Evolutionary conservation across 768 basidiomycete species (phyloP), one percentile per base, ranked within the genome.

Genomic region (Tylopilus sp.): DNA sequence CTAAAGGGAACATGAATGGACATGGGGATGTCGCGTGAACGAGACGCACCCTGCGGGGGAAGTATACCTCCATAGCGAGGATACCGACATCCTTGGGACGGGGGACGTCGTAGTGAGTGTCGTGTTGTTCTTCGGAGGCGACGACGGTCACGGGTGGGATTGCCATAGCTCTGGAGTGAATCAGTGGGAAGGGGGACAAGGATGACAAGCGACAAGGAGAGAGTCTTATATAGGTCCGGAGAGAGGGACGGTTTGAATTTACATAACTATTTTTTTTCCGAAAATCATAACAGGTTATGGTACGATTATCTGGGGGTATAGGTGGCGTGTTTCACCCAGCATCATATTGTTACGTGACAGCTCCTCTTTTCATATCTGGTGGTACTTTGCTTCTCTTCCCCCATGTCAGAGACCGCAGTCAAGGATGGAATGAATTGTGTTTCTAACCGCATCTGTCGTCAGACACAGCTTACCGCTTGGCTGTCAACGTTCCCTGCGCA

Each of bases 81-180:
- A 98, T 84, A 66, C 95, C 95, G 60, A 97, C 94, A 72, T 97
- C 89, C 75, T 87, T 83, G 53, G 95, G 92, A 61, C 92, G 88
- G 48, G 71, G 67, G 2, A 67, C 44, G 42, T 57, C 54, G 18
- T 55, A 40, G 15, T 35, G 33, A 17, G 17, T 12, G 33, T 35
- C 13, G 33, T 26, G 28, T 28, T 35, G 6, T 13, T 52, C 50
- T 25, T 63, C 48, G 30, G 53, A 33, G 8, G 59, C n/a, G 36
- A 48, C 22, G 30, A 40, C 35, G 22, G 56, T 47, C 1, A 40
- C 45, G 8, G 61, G 53, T 15, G 66, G 23, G 31, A 63, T 66
- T 11, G 68, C 64, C 67, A 68, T 68, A 26, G 30, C 23, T 51
- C 22, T 5, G 6, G 12, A 44, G 33, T 22, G 22, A 39, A 39